Evolutionary conservation across 176 grass and related monocot species (phyloP), one percentile per base, ranked within the genome.

Genomic region (Chrysopogon serrulatus): DNA sequence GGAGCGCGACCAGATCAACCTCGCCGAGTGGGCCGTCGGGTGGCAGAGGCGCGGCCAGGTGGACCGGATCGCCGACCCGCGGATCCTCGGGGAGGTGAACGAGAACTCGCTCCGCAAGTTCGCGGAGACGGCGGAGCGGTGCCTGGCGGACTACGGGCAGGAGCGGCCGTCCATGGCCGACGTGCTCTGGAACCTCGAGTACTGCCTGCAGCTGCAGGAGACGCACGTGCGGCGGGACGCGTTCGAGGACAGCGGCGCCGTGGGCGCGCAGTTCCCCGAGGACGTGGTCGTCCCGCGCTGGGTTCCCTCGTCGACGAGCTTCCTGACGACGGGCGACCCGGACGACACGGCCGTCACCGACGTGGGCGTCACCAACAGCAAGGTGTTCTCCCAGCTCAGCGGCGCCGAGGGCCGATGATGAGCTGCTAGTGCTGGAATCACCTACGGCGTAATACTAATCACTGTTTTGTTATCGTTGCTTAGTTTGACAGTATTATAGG

Each of bases 131-230:
- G 89, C 84, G 2, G 84, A 82, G 71, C 87, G 54, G 60, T 94
- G 92, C 84, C 83, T 94, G 6, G 81, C 81, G 1, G 89, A 94
- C 12, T 92, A 92, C 54, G 84, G 89, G 2, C 79, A 71, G 13
- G 87, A 90, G 32, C 84, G 92, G 24, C 92, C 92, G 14, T 54
- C 92, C 73, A 94, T 94, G 76, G 81, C 89, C 44, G 89, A 94
- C 75, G 92, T 94, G 66, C 79, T 94, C 0, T 94, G 92, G 92
- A 94, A 87, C 70, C 85, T 94, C 31, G 92, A 94, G 79, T 89
- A 89, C 85, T 89, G 86, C 65, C 87, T 94, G 4, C 84, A 85
- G 72, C 89, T 92, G 45, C 89, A 94, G 61, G 92, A 89, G 78
- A 92, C 68, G 76, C 68, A 86, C 48, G 80, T 89, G 19, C 69